These are phyloP conservation scores for Ustilago loliicola DNA, from an alignment of 1,284 basidiomycete genomes.

Conservation along the genomic window DNA sequence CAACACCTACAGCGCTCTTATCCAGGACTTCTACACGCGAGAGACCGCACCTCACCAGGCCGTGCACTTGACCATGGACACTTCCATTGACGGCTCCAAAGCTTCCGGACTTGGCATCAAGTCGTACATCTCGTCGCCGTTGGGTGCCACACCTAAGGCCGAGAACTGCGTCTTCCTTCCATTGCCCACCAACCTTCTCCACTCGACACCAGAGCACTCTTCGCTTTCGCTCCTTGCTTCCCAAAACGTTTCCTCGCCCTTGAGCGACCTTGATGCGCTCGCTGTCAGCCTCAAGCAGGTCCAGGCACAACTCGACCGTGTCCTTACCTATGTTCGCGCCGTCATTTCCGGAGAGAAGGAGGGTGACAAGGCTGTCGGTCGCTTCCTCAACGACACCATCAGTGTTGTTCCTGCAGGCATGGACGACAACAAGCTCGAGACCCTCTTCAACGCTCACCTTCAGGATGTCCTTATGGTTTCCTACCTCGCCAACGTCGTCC, in stretches of 20 bases:
- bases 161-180: conserved; percentile 69
- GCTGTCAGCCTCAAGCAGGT: conserved; percentile 81
- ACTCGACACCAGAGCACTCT: conserved; percentile 71
- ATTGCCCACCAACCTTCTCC: conserved; percentile 55
- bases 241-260: conserved; percentile 71
- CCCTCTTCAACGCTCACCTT: conserved; percentile 66
- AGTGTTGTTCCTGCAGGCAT: conserved; percentile 64
- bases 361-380: conserved; percentile 88
- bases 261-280: conserved; percentile 72
- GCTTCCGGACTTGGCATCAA: conserved; percentile 76
- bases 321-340: conserved; percentile 85
- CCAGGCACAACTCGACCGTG: conserved; percentile 84
- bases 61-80: conserved; percentile 92
- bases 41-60: conserved; percentile 90
- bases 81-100: conserved; percentile 74
- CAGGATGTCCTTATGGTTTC: conserved; percentile 94
- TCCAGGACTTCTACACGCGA: conserved; percentile 97
- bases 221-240: conserved; percentile 78
- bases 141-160: conserved; percentile 64
- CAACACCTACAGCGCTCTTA: conserved; percentile 95
- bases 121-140: conserved; percentile 84
- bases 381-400: conserved; percentile 88
- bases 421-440: conserved; percentile 62
- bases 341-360: conserved; percentile 83
- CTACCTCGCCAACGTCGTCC: conserved; percentile 92